phyloP scores from a whole-genome alignment of 139 green algal species.

The Picochlorum sp. region DNA sequence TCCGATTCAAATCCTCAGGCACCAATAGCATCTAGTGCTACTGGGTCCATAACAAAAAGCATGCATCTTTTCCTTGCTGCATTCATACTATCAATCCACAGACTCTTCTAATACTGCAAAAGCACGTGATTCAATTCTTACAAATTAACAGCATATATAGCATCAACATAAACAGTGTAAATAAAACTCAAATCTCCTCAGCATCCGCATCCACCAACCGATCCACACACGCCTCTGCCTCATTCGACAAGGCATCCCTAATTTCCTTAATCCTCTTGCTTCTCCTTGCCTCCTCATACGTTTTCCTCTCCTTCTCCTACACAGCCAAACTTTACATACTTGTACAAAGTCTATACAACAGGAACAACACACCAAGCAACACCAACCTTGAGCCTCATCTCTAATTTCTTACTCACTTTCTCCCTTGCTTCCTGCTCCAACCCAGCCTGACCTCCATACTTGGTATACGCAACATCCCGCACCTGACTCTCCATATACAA shows the following conservation, averaged over 20 bases:
- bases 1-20: background rate
- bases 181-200: background rate
- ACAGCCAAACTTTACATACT: background rate
- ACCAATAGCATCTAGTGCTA: too few species aligned
- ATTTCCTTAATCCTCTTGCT: conserved; percentile 7
- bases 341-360: background rate
- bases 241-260: background rate
- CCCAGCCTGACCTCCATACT: conserved; percentile 31
- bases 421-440: conserved; percentile 19
- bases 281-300: conserved; percentile 13
- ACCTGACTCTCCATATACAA: conserved; percentile 58
- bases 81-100: too few species aligned
- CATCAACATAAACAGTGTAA: too few species aligned
- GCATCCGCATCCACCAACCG: background rate
- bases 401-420: conserved; percentile 4
- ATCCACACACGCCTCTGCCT: background rate
- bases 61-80: too few species aligned
- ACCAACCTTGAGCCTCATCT: conserved; percentile 13
- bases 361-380: too few species aligned
- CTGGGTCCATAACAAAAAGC: too few species aligned
- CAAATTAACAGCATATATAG: too few species aligned
- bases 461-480: conserved; percentile 17
- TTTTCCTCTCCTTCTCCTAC: conserved; percentile 9
- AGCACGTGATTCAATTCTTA: too few species aligned
- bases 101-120: too few species aligned